phyloP scores from a whole-genome alignment of 2,329 filamentous ascomycete species.

The Ascochyta koolunga region DNA sequence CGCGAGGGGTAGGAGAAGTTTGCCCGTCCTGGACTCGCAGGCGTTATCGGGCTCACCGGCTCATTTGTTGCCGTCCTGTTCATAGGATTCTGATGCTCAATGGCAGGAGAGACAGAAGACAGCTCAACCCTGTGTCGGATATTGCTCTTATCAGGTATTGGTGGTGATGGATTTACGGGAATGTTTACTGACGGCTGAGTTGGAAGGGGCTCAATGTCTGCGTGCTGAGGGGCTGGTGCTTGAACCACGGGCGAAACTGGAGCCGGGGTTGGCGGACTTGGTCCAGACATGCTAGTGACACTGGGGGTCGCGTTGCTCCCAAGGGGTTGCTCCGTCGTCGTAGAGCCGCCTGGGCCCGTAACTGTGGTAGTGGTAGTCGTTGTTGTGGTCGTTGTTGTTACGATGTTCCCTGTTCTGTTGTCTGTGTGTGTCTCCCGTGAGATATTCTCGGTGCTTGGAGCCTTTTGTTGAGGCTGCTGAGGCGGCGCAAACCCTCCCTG shows the following conservation, averaged over 20 bases:
- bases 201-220: constrained; percentile 12
- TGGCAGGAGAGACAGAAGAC: constrained; percentile 40
- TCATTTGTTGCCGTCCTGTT: constrained; percentile 27
- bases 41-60: constrained; percentile 32
- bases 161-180: constrained; percentile 31
- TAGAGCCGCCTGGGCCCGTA: constrained; percentile 42
- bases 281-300: constrained; percentile 41
- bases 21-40: constrained; percentile 35
- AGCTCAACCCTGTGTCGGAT: constrained; percentile 45
- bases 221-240: constrained; percentile 4
- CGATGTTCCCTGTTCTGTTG: constrained; percentile 39
- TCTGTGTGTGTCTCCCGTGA: constrained; percentile 41
- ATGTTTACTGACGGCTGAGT: constrained; percentile 21
- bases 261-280: constrained; percentile 41
- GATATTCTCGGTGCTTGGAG: constrained; percentile 33
- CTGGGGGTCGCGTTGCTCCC: constrained; percentile 26
- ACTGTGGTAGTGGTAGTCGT: constrained; percentile 46
- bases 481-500: constrained; percentile 3
- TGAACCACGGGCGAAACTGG: constrained; percentile 18
- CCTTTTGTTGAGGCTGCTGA: not conserved
- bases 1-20: constrained; percentile 47
- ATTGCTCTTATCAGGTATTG: constrained; percentile 44
- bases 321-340: constrained; percentile 40
- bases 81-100: constrained; percentile 44
- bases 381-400: constrained; percentile 45